phyloP scores from a whole-genome alignment of 768 basidiomycete species.

The Hygrocybe coccinea region DNA sequence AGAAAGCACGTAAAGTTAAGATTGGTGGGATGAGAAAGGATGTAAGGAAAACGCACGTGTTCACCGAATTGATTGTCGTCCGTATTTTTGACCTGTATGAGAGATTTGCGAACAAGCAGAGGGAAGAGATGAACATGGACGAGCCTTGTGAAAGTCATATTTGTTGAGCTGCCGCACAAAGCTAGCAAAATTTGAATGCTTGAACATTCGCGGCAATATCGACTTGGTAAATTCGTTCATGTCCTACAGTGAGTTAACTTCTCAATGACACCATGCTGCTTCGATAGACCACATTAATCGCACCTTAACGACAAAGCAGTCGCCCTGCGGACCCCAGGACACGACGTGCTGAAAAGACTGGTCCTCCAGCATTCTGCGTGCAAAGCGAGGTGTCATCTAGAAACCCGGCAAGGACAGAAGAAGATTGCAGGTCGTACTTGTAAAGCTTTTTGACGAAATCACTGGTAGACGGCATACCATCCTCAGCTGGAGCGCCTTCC shows the following conservation, averaged over 20 bases:
- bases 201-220: conserved; percentile 88
- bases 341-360: conserved; percentile 66
- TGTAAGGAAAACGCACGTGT: conserved; percentile 39
- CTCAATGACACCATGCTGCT: conserved; percentile 2
- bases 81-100: conserved; percentile 64
- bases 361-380: conserved; percentile 80
- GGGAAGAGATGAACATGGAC: conserved; percentile 17
- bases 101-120: conserved; percentile 6
- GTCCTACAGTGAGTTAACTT: conserved; percentile 36
- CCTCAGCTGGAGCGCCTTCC: conserved; percentile 38
- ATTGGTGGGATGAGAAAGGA: neutral
- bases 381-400: neutral
- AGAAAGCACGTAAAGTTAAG: neutral
- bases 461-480: conserved; percentile 79
- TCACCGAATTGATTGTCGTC: conserved; percentile 72
- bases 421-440: conserved; percentile 50
- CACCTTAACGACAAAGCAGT: conserved; percentile 87
- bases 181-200: conserved; percentile 89
- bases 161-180: conserved; percentile 94
- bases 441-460: conserved; percentile 95
- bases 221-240: conserved; percentile 95
- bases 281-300: neutral
- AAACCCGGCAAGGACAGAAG: neutral
- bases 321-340: conserved; percentile 77
- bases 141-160: conserved; percentile 91